Base-by-base conservation (phyloP, 2,329 filamentous ascomycete genomes). In the Exserohilum rostratum region DNA sequence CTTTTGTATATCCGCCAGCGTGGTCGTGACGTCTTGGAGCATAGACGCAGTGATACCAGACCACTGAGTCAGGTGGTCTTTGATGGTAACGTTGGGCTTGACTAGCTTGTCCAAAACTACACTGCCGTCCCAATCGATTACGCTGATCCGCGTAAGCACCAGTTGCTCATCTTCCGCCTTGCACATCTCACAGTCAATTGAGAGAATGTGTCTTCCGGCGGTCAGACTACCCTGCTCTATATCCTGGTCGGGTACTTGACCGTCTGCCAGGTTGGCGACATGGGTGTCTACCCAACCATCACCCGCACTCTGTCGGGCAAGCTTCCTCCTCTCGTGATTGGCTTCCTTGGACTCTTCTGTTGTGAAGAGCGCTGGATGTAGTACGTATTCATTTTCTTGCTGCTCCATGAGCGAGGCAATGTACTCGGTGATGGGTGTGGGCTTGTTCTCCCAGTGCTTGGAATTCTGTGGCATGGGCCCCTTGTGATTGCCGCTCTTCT, bases 161-260 rank as follows among this genome's bases (percentile, higher is more conserved):
- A 89, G 91, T 61, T 90, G 85, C 43, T 87, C 87, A 57, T 89
- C 86, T 55, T 88, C 90, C 2, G 92, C 96, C 77, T 91, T 87
- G 73, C 93, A 96, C 95, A 99, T 99, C 76, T 99, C 95, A 76
- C 95, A 99, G 73, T 99, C 95, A 50, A 99, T 81, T 1, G 91
- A 89, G 44, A 96, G 79, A 10, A 97, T 79, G 33, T 88, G 84
- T 58, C 91, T 86, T 31, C 93, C 95, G 27, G 86, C 90, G 0
- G 91, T 96, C 53, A 96, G 79, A 73, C 91, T 93, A 50, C 92
- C 93, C 64, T 87, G 79, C 74, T 96, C 82, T 54, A 96, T 86
- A 49, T 92, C 85, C 5, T 77, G 74, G 46, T 92, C 89, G 2
- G 88, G 85, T 6, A 89, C 82, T 44, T 84, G 76, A 3, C 87